Percentiles rank a stretch among this genome's conserved stretches.
Evolutionary conservation across 805 yeast genomes (phyloP).

Genomic region (Zygosaccharomyces gambellarensis): DNA sequence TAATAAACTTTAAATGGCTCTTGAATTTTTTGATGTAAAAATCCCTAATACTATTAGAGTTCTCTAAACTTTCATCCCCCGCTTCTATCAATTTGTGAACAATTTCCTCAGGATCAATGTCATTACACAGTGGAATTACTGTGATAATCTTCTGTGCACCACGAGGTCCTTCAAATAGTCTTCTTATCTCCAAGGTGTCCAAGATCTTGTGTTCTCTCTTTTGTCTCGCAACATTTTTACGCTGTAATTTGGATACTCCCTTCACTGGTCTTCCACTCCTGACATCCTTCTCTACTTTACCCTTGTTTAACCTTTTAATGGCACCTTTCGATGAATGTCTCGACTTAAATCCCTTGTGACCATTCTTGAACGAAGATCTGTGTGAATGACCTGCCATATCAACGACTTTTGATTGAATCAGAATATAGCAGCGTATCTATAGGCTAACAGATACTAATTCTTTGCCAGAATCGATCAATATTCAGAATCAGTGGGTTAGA

Average conservation of each 20-base stretch:
- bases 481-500: background rate
- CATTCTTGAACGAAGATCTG: conserved; percentile 74
- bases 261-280: conserved; percentile 46
- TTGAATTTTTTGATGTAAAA: conserved; percentile 62
- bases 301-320: conserved; percentile 72
- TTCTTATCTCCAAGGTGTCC: conserved; percentile 53
- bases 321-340: conserved; percentile 88
- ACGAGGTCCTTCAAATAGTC: conserved; percentile 69
- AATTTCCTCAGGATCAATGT: conserved; percentile 54
- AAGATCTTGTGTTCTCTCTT: conserved; percentile 65
- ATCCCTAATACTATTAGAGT: conserved; percentile 46
- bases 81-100: conserved; percentile 42
- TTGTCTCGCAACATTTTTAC: conserved; percentile 78
- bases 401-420: background rate
- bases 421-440: background rate
- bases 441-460: background rate
- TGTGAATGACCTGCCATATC: conserved; percentile 75
- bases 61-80: conserved; percentile 29
- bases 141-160: conserved; percentile 85
- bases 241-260: conserved; percentile 47
- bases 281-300: conserved; percentile 75
- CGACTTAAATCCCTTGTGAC: conserved; percentile 86
- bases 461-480: background rate
- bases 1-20: conserved; percentile 62
- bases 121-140: conserved; percentile 71